Conservation (phyloP, 108 stramenopile genomes). For the Nitzschia sp. region DNA sequence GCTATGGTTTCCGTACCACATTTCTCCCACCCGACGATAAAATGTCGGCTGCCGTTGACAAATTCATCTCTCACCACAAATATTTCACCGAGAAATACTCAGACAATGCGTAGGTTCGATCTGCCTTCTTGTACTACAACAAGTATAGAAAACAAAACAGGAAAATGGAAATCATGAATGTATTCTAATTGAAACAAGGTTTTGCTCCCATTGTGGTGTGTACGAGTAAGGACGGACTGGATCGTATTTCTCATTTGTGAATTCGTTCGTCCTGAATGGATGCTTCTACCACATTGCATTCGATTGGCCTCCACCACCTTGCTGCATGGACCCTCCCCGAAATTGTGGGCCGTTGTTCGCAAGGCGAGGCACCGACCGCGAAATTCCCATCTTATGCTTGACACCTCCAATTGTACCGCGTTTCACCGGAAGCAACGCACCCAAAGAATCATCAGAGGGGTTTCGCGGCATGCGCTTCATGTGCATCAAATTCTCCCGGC, state of each 20-base stretch:
- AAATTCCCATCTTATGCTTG: constrained; percentile 34
- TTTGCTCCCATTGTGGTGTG: no score
- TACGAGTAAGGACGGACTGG: no score
- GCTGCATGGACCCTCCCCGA: no score
- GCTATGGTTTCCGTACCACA: constrained; percentile 96
- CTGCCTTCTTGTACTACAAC: background rate
- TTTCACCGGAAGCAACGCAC: constrained; percentile 7
- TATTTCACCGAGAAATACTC: constrained; percentile 78
- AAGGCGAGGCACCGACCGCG: constrained; percentile 2
- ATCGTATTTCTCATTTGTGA: background rate
- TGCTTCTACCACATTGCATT: background rate
- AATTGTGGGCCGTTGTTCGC: background rate
- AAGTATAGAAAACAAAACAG: background rate
- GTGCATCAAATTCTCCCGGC: constrained; percentile 14
- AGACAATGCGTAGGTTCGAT: background rate
- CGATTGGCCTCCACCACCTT: background rate
- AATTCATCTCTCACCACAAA: constrained; percentile 78
- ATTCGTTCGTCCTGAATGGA: background rate
- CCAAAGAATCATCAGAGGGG: constrained; percentile 14
- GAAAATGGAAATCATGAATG: background rate
- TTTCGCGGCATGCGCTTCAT: background rate
- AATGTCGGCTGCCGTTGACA: constrained; percentile 70
- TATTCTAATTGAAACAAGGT: background rate
- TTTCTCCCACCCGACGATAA: constrained; percentile 92
- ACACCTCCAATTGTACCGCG: constrained; percentile 9